Percentiles rank a stretch among this genome's conserved stretches.
Conservation (phyloP, 495 filamentous ascomycete genomes). For the Aspergillus coremiiformis region DNA sequence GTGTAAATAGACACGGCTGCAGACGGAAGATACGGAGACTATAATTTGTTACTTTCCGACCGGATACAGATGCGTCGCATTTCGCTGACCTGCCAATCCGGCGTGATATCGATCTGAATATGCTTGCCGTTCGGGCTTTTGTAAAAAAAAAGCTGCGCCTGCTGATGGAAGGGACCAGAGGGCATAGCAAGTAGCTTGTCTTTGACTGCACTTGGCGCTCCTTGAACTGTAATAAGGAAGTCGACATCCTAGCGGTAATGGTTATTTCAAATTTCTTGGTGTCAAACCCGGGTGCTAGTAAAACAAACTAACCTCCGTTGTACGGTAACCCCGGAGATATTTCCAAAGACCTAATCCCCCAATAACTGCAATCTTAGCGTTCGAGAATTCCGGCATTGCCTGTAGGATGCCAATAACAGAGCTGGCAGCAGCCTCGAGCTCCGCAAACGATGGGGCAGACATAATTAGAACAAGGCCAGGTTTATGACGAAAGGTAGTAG, state of each 20-base stretch:
- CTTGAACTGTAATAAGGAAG: conserved; percentile 7
- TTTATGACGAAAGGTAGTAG: background rate
- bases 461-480: background rate
- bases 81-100: conserved; percentile 3
- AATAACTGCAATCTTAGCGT: conserved; percentile 8
- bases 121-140: background rate
- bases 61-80: background rate
- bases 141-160: conserved; percentile 5
- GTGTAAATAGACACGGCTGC: background rate
- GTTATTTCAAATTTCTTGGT: background rate
- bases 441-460: conserved; percentile 5
- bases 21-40: background rate
- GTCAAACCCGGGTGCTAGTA: background rate
- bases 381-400: conserved; percentile 3
- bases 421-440: conserved; percentile 3
- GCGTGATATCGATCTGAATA: conserved; percentile 6
- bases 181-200: conserved; percentile 5
- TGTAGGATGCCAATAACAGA: conserved; percentile 1
- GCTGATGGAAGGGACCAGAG: conserved; percentile 3
- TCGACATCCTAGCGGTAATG: conserved; percentile 5
- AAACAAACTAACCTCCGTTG: conserved; percentile 1
- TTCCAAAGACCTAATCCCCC: conserved; percentile 7
- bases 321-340: conserved; percentile 3
- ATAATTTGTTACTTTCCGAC: background rate
- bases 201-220: conserved; percentile 3